A percentile compares a stretch with the other conserved stretches of the same genome.
Conservation (phyloP, 2,329 filamentous ascomycete species). For the Apiospora pterosperma region DNA sequence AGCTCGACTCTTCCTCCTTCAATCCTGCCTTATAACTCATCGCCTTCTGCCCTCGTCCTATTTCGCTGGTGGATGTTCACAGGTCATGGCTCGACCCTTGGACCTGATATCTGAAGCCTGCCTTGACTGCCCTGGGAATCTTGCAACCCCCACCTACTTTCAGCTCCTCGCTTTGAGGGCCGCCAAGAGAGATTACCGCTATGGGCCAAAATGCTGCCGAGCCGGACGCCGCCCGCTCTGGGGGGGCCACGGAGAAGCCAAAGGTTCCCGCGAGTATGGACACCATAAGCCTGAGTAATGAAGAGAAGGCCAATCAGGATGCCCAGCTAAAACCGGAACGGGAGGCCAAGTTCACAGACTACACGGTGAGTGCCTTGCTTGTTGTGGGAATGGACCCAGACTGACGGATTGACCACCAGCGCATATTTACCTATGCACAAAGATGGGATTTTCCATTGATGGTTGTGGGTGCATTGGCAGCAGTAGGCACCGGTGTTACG, state of each 20-base stretch:
- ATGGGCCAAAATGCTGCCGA: background rate
- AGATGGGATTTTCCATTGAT: constrained; percentile 49
- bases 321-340: constrained; percentile 39
- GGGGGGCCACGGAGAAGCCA: background rate
- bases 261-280: background rate
- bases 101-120: background rate
- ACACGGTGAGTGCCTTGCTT: constrained; percentile 27
- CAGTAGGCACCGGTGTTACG: constrained; percentile 47
- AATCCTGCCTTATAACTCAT: background rate
- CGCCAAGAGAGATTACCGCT: background rate
- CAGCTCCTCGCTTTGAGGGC: background rate
- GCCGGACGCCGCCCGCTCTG: background rate
- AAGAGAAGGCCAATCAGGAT: constrained; percentile 27
- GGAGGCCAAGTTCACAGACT: constrained; percentile 43
- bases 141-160: background rate
- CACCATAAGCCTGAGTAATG: constrained; percentile 8
- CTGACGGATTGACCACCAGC: constrained; percentile 29
- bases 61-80: background rate
- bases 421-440: constrained; percentile 53
- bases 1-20: background rate
- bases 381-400: background rate
- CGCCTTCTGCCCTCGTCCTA: background rate
- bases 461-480: constrained; percentile 42
- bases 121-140: background rate
- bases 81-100: background rate